Evolutionary conservation across 257 asterid species (phyloP).

Genomic region (Primulina huaijiensis): DNA sequence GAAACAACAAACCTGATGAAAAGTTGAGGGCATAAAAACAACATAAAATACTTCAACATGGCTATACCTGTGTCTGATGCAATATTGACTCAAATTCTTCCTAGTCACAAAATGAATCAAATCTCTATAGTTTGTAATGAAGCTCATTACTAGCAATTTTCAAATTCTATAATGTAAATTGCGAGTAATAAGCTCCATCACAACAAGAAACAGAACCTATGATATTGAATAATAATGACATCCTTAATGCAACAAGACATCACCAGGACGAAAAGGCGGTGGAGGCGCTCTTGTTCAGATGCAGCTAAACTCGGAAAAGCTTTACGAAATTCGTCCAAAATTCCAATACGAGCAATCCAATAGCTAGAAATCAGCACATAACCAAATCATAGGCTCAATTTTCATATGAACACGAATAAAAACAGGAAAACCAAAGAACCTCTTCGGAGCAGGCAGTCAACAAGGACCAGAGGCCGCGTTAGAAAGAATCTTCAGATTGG

Average conservation of each 20-base stretch:
- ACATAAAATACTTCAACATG: slow-evolving; percentile 4
- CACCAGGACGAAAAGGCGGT: slow-evolving; percentile 43
- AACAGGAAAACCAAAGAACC: slow-evolving; percentile 33
- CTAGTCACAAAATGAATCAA: slow-evolving; percentile 29
- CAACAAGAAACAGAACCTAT: neutral
- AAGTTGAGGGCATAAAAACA: neutral
- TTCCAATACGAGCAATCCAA: neutral
- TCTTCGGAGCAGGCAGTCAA: slow-evolving; percentile 50
- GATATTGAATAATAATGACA: neutral
- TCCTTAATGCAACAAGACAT: neutral
- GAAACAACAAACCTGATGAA: neutral
- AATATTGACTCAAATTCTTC: slow-evolving; percentile 52
- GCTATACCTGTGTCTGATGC: slow-evolving; percentile 55
- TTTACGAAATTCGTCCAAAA: slow-evolving; percentile 37
- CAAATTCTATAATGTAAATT: no score
- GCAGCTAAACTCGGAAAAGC: slow-evolving; percentile 41
- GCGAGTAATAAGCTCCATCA: no score
- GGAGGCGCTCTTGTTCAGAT: slow-evolving; percentile 46
- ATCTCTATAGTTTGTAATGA: slow-evolving; percentile 2
- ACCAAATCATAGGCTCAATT: neutral
- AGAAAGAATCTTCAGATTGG: slow-evolving; percentile 47
- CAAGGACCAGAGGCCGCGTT: slow-evolving; percentile 40
- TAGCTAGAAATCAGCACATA: neutral
- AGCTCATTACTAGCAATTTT: no score
- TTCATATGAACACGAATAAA: neutral